These are phyloP conservation scores for Mallotus japonicus DNA, from an alignment of 441 rosid species.

Conservation along the genomic window DNA sequence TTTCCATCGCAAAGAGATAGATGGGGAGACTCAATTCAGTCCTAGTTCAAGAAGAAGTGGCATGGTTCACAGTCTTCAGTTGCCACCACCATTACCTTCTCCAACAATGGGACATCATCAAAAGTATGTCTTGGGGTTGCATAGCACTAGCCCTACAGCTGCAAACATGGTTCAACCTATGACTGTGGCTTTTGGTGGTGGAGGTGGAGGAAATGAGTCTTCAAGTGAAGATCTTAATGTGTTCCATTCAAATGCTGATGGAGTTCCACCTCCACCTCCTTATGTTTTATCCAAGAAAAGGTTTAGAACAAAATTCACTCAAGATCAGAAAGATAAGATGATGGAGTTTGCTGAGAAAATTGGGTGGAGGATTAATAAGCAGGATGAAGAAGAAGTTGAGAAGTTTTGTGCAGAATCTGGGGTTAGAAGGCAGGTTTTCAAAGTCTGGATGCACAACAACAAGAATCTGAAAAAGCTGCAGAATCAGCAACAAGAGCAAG, in stretches of 20 bases:
- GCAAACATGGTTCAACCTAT: slow-evolving; percentile 62
- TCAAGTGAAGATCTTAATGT: slow-evolving; percentile 83
- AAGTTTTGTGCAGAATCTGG: slow-evolving; percentile 73
- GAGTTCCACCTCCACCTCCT: slow-evolving; percentile 37
- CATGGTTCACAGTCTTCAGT: slow-evolving; percentile 50
- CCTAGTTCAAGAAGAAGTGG: slow-evolving; percentile 31
- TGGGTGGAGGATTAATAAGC: slow-evolving; percentile 87
- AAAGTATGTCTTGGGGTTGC: slow-evolving; percentile 39
- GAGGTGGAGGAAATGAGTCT: slow-evolving; percentile 57
- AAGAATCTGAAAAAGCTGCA: slow-evolving; percentile 67
- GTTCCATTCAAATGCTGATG: slow-evolving; percentile 43
- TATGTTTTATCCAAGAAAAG: slow-evolving; percentile 65
- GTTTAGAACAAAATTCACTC: slow-evolving; percentile 70
- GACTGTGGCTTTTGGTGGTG: slow-evolving; percentile 77
- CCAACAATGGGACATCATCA: slow-evolving; percentile 39
- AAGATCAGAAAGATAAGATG: slow-evolving; percentile 89
- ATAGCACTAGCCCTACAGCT: slow-evolving; percentile 45
- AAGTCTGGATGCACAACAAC: slow-evolving; percentile 99
- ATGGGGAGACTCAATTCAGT: slow-evolving; percentile 44
- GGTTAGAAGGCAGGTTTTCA: slow-evolving; percentile 77
- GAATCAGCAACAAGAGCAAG: not conserved
- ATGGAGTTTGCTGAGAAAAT: slow-evolving; percentile 82
- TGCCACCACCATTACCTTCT: slow-evolving; percentile 49
- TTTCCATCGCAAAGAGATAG: slow-evolving; percentile 75
- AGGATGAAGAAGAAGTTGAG: slow-evolving; percentile 68